Conservation (phyloP, 148 eudicot species). For the Fagopyrum esculentum region DNA sequence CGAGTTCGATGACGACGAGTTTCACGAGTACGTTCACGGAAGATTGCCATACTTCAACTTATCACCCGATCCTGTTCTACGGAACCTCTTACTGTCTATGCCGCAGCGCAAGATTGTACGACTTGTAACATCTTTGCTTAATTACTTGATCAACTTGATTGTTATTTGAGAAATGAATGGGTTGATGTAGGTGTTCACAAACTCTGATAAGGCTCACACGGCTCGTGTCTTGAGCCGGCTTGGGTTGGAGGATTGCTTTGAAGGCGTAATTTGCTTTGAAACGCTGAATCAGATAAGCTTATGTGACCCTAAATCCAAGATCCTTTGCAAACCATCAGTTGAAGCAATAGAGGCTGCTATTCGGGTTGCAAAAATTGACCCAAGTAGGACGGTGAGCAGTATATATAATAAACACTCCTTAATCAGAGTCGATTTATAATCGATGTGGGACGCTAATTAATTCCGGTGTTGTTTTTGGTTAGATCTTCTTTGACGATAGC, state of each 20-base stretch:
- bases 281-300: slow-evolving; percentile 46
- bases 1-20: slow-evolving; percentile 70
- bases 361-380: slow-evolving; percentile 64
- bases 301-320: slow-evolving; percentile 16
- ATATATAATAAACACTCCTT: neutral
- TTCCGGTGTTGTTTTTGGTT: neutral
- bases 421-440: neutral
- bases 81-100: slow-evolving; percentile 74
- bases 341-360: slow-evolving; percentile 71
- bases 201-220: slow-evolving; percentile 64
- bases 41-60: slow-evolving; percentile 68
- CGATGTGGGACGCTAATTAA: neutral
- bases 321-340: slow-evolving; percentile 74
- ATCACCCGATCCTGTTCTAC: slow-evolving; percentile 64
- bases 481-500: slow-evolving; percentile 96
- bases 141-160: neutral
- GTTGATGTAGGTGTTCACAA: slow-evolving; percentile 61
- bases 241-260: slow-evolving; percentile 84
- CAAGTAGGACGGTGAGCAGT: slow-evolving; percentile 54
- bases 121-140: neutral
- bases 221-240: slow-evolving; percentile 45
- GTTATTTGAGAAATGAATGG: neutral
- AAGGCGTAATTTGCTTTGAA: slow-evolving; percentile 91
- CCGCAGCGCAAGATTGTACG: slow-evolving; percentile 90
- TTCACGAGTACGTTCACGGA: slow-evolving; percentile 77